phyloP scores from a whole-genome alignment of 2,329 filamentous ascomycete genomes.

The Xylaria arbuscula region DNA sequence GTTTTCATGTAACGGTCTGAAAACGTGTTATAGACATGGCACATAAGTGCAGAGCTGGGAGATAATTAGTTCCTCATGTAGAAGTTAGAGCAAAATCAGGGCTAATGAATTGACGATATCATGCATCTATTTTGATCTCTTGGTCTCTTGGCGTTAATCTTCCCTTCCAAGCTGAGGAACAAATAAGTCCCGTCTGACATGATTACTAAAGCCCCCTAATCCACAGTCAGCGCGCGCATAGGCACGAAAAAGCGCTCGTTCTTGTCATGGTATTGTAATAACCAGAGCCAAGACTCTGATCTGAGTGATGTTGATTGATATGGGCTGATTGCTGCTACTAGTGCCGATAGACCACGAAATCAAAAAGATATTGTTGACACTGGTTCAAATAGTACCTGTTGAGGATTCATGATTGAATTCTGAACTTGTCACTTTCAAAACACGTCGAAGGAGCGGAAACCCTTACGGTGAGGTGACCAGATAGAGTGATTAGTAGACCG shows the following conservation, averaged over 20 bases:
- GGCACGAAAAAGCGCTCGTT: background rate
- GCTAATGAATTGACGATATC: background rate
- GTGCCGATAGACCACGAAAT: too few relatives aligned
- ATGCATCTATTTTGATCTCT: background rate
- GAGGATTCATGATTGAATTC: too few relatives aligned
- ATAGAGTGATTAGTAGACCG: too few relatives aligned
- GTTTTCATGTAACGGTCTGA: constrained; percentile 18
- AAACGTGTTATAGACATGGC: constrained; percentile 4
- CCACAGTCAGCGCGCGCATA: constrained; percentile 3
- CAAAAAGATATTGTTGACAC: too few relatives aligned
- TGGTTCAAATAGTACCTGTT: too few relatives aligned
- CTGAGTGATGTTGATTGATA: background rate
- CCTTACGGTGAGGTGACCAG: too few relatives aligned
- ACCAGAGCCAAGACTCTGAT: background rate
- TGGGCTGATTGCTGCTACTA: background rate
- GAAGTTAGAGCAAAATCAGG: background rate
- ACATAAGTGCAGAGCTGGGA: background rate
- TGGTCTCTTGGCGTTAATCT: background rate
- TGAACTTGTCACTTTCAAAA: too few relatives aligned
- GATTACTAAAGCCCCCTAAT: background rate
- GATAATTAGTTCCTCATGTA: background rate
- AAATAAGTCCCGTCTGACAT: background rate
- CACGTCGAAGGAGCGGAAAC: too few relatives aligned
- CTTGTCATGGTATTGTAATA: background rate
- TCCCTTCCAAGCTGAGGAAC: background rate